Conservation (phyloP, 257 asterid genomes). For the Nyctanthes arbortristis region DNA sequence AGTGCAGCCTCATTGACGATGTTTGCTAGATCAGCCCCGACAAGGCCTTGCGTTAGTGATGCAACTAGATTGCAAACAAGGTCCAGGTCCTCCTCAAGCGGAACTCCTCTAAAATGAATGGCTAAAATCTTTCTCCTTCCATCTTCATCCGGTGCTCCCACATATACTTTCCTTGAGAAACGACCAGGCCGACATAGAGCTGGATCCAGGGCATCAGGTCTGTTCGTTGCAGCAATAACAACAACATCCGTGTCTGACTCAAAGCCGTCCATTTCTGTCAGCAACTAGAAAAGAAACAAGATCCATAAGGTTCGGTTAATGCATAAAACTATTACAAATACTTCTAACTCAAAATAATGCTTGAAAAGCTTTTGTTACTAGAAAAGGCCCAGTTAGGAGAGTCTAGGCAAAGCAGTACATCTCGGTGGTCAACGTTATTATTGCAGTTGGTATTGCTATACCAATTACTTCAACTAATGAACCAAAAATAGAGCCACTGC, state of each 20-base stretch:
- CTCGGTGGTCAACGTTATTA: background rate
- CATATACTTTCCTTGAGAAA: slow-evolving; percentile 93
- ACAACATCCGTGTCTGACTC: slow-evolving; percentile 69
- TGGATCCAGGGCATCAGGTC: slow-evolving; percentile 96
- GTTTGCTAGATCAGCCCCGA: slow-evolving; percentile 97
- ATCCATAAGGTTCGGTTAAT: slow-evolving; percentile 2
- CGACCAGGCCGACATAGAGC: slow-evolving; percentile 98
- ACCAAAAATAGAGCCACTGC: no score
- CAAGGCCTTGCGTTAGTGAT: slow-evolving; percentile 86
- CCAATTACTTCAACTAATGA: background rate
- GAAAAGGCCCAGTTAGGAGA: background rate
- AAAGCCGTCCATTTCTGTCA: slow-evolving; percentile 99
- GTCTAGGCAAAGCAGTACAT: background rate
- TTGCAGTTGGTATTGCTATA: no score
- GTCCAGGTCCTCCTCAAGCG: slow-evolving; percentile 75
- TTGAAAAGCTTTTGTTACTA: slow-evolving; percentile 1
- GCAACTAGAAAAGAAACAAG: slow-evolving; percentile 54
- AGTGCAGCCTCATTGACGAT: slow-evolving; percentile 90
- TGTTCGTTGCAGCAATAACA: slow-evolving; percentile 93
- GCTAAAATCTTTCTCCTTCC: slow-evolving; percentile 89
- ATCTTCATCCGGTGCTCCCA: slow-evolving; percentile 91
- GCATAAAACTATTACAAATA: background rate
- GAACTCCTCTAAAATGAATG: slow-evolving; percentile 89
- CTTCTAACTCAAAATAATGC: background rate
- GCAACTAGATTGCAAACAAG: slow-evolving; percentile 85